Conservation (phyloP, 306 rosid species). For the Dalbergia oliveri region DNA sequence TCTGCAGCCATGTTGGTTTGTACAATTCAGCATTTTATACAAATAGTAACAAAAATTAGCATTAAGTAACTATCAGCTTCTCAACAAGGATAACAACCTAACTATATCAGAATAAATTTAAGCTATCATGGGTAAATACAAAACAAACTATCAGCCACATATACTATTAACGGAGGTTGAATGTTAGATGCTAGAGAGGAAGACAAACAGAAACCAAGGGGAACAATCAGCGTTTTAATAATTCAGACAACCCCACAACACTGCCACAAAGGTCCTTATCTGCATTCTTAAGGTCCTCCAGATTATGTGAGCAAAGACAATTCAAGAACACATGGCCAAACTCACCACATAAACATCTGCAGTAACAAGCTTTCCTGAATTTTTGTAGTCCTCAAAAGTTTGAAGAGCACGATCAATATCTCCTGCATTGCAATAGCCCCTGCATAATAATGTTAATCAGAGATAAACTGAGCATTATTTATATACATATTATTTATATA, state of each 20-base stretch:
- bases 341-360: conserved; percentile 75
- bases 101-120: conserved; percentile 3
- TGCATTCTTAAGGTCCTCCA: conserved; percentile 1
- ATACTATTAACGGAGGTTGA: conserved; percentile 21
- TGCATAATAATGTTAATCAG: conserved; percentile 52
- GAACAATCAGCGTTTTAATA: conserved; percentile 10
- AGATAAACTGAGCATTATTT: conserved; percentile 8
- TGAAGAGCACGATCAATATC: conserved; percentile 76
- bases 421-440: conserved; percentile 83
- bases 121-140: background rate
- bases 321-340: conserved; percentile 29
- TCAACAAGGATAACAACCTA: conserved; percentile 20
- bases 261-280: conserved; percentile 7
- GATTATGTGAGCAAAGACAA: conserved; percentile 1
- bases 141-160: conserved; percentile 4
- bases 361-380: conserved; percentile 50
- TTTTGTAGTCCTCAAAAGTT: conserved; percentile 64
- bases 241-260: conserved; percentile 17
- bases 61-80: background rate
- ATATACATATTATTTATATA: too few species aligned
- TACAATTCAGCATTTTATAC: conserved; percentile 39
- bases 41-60: conserved; percentile 6
- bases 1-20: conserved; percentile 61
- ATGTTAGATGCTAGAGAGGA: background rate
- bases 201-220: conserved; percentile 18